These are phyloP conservation scores for Pythium rhizo-oryzae DNA, from an alignment of 352 stramenopile species.

Conservation along the genomic window DNA sequence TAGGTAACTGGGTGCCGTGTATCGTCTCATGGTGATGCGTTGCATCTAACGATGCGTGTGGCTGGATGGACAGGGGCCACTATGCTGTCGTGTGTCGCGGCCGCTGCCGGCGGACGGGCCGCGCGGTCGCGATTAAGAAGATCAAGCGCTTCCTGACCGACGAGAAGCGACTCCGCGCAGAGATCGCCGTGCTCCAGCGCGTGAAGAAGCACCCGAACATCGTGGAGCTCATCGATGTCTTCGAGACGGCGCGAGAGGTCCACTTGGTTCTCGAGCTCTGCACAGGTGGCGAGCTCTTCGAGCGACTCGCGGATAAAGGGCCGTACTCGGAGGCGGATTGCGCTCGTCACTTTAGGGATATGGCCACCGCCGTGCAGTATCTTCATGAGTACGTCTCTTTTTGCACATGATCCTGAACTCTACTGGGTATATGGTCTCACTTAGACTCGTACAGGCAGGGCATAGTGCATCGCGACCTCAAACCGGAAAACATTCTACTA, in stretches of 20 bases:
- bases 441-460: conserved; percentile 40
- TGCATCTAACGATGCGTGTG: neutral
- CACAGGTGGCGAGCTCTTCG: conserved; percentile 82
- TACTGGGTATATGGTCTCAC: neutral
- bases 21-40: neutral
- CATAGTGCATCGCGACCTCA: conserved; percentile 84
- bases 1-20: conserved; percentile 20
- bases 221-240: conserved; percentile 79
- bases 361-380: conserved; percentile 72
- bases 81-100: conserved; percentile 70
- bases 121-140: conserved; percentile 77
- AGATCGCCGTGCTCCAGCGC: conserved; percentile 62
- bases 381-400: conserved; percentile 61
- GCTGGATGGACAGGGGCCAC: conserved; percentile 45
- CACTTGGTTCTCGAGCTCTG: conserved; percentile 83
- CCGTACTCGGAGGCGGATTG: conserved; percentile 85
- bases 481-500: conserved; percentile 84
- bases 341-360: conserved; percentile 69
- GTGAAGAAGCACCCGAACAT: conserved; percentile 77
- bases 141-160: conserved; percentile 85
- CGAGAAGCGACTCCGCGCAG: conserved; percentile 57
- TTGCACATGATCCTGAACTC: conserved; percentile 3
- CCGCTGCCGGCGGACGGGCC: conserved; percentile 50
- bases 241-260: conserved; percentile 78
- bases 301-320: conserved; percentile 75